Conservation (phyloP, 148 eudicot genomes). For the Heliamphora exappendiculata region DNA sequence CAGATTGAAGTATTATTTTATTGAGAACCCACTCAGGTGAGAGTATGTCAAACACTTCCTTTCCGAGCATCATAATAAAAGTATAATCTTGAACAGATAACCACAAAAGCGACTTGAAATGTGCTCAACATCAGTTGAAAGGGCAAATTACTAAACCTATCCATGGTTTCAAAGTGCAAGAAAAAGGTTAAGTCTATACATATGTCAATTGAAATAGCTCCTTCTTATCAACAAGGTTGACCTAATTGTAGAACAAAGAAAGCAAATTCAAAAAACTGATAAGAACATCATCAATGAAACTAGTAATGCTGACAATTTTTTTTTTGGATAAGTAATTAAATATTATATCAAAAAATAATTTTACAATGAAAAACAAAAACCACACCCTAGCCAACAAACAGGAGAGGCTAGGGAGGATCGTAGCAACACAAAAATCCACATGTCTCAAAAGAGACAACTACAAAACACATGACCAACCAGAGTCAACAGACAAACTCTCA, state of each 20-base stretch:
- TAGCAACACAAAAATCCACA: too few species aligned
- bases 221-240: neutral
- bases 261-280: neutral
- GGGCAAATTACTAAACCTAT: neutral
- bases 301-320: neutral
- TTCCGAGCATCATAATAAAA: neutral
- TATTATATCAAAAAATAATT: too few species aligned
- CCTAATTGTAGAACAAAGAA: neutral
- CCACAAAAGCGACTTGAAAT: neutral
- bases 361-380: too few species aligned
- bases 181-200: neutral
- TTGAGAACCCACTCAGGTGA: neutral
- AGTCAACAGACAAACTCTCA: too few species aligned
- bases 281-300: neutral
- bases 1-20: neutral
- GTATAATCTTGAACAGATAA: neutral
- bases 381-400: too few species aligned
- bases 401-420: too few species aligned
- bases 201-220: neutral
- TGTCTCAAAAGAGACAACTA: neutral
- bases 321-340: too few species aligned
- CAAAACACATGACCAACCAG: too few species aligned
- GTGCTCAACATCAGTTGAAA: neutral
- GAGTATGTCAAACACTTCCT: neutral
- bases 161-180: neutral